These are phyloP conservation scores for Sparassis latifolia DNA, from an alignment of 1,284 basidiomycete species.

Conservation along the genomic window DNA sequence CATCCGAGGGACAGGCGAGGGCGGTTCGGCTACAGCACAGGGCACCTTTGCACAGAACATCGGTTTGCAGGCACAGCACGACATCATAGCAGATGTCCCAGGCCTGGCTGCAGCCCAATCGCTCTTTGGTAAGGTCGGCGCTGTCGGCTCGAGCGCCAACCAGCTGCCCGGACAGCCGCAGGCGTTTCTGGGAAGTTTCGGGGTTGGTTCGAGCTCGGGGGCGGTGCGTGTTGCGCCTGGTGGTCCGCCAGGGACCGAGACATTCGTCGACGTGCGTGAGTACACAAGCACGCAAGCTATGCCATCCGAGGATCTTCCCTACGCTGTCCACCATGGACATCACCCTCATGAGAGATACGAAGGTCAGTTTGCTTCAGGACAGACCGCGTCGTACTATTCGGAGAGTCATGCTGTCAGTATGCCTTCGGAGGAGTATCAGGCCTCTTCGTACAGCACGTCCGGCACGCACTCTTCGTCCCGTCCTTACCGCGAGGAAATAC, in stretches of 20 bases:
- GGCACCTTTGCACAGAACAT: constrained; percentile 41
- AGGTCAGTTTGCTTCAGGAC: not conserved
- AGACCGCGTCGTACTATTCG: constrained; percentile 6
- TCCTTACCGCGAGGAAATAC: not conserved
- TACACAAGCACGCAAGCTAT: no score
- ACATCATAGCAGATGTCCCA: constrained; percentile 44
- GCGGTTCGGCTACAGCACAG: constrained; percentile 36
- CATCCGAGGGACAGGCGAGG: constrained; percentile 53
- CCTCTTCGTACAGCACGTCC: constrained; percentile 11
- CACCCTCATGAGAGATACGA: not conserved
- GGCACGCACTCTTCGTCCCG: constrained; percentile 1
- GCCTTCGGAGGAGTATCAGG: constrained; percentile 4
- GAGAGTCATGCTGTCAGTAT: constrained; percentile 6
- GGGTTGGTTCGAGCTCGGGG: not conserved
- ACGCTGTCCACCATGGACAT: not conserved
- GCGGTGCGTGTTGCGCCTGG: no score
- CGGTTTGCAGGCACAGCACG: constrained; percentile 41
- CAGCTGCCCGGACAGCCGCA: not conserved
- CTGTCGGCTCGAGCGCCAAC: not conserved
- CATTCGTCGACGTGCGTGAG: no score
- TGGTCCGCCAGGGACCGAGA: no score
- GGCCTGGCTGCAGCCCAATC: constrained; percentile 29
- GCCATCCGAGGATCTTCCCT: not conserved
- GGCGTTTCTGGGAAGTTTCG: not conserved
- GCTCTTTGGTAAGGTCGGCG: constrained; percentile 6